Conservation (phyloP, 176 grass and related monocot genomes). For the bread wheat (Triticum aestivum) region IWGSC_CS_RefSeq_v2.1 NC_057804.1:485459223-485459722, state of each 20-base stretch:
- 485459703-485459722: too few species aligned
- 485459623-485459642: constrained; percentile 81
- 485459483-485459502: too few species aligned
- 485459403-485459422: neutral
- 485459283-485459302: neutral
- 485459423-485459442: neutral
- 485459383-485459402: neutral
- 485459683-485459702: neutral
- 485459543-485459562: constrained; percentile 12
- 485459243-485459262: neutral
- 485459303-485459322: neutral
- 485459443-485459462: neutral
- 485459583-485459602: constrained; percentile 59
- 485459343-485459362: neutral
- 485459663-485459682: constrained; percentile 4
- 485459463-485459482: neutral
- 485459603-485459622: constrained; percentile 88
- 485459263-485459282: neutral
- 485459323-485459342: neutral
- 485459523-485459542: constrained; percentile 1
- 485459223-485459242: neutral
- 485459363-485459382: constrained; percentile 3
- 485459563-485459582: neutral
- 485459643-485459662: constrained; percentile 75
- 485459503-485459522: neutral